Base-by-base conservation (phyloP, 306 rosid species). In the Cicer cuneatum region DNA sequence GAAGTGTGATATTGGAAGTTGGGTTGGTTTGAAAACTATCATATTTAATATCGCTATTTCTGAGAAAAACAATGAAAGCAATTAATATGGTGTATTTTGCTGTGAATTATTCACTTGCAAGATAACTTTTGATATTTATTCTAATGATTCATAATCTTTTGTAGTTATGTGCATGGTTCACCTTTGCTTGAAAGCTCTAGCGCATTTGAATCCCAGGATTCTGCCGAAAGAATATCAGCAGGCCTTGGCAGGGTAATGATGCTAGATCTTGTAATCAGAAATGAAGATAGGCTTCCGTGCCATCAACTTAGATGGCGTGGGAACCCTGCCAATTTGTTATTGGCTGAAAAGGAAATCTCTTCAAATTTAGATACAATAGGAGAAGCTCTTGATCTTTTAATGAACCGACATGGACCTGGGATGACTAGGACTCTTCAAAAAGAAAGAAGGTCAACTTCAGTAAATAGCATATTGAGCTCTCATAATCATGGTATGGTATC, bases 241-340 rank as follows among this genome's bases (percentile, higher is more conserved):
- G 91, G 94, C 19, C 96, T 94, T 64, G 97, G 98, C 57, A 82
- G 97, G 85, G 82, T 90, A 72, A 73, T 94, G 86, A 58, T 91
- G 88, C 80, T 94, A 72, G 98, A 94, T 82, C 93, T 94, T 83
- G 88, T 91, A 68, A 94, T 94, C 67, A 88, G 97, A 89, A 94
- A 94, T 79, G 98, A 94, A 88, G 98, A 94, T 79, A 88, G 98
- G 79, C 93, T 94, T 71, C 98, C 98, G 48, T 91, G 97, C 63
- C 96, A 86, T 40, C 84, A 80, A 52, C 98, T 94, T 66, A 81
- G 95, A 70, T 94, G 98, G 98, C 96, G 96, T 69, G 97, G 96
- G 48, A 94, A 91, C 81, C 78, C 90, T 40, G 91, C 98, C 46
- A 94, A 94, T 88, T 85, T 94, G 74, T 82, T 94, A 83, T 85